Evolutionary conservation across 257 asterid genomes (phyloP).

Genomic region (Penstemon davidsonii): DNA sequence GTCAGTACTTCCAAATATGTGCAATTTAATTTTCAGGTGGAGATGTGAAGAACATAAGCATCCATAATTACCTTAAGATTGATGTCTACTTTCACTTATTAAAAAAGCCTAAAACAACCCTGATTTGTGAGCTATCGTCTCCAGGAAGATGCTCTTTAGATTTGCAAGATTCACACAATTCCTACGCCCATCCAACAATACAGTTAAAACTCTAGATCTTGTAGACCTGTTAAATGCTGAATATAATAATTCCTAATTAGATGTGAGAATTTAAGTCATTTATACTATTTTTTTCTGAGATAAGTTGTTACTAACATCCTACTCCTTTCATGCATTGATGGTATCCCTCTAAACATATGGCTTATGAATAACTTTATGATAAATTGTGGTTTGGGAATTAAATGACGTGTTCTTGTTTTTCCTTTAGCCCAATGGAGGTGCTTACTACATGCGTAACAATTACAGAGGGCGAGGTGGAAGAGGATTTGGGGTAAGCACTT

Average conservation of each 20-base stretch:
- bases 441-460: conserved; percentile 56
- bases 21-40: not conserved
- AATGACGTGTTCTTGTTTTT: conserved; percentile 25
- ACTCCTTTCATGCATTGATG: not conserved
- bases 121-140: not conserved
- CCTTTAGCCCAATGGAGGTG: conserved; percentile 69
- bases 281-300: not conserved
- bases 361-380: not conserved
- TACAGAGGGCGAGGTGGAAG: conserved; percentile 97
- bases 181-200: not conserved
- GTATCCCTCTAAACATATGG: not conserved
- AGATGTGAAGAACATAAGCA: not conserved
- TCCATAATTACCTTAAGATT: not conserved
- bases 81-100: not conserved
- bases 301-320: not conserved
- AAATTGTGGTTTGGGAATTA: conserved; percentile 19
- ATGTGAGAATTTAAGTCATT: conserved; percentile 8
- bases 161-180: not conserved
- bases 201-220: not conserved
- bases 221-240: not conserved
- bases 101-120: not conserved
- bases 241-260: not conserved
- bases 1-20: not conserved
- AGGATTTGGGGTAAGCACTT: conserved; percentile 65
- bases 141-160: not conserved